Evolutionary conservation across 805 yeast species (phyloP).

Genomic region (Hermanozyma aechmeae): DNA sequence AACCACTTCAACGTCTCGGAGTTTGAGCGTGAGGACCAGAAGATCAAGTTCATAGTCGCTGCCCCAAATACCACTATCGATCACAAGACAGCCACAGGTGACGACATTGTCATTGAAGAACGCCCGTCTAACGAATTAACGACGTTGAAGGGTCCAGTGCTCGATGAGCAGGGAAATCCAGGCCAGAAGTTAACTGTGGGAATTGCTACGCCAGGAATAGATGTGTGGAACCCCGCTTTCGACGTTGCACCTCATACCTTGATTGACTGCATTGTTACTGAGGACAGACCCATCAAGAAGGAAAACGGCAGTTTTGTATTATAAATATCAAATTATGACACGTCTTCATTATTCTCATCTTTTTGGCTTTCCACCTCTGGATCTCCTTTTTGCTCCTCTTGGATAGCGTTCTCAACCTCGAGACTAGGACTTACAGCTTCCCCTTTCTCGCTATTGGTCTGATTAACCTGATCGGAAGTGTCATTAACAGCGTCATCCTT

Average conservation of each 20-base stretch:
- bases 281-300: conserved; percentile 27
- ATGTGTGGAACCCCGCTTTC: conserved; percentile 94
- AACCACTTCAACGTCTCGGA: conserved; percentile 30
- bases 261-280: conserved; percentile 88
- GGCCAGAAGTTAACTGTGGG: conserved; percentile 47
- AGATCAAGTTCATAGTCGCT: conserved; percentile 81
- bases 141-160: conserved; percentile 52
- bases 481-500: too few species aligned
- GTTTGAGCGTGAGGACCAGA: conserved; percentile 9
- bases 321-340: too few species aligned
- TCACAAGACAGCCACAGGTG: conserved; percentile 54
- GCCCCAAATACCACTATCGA: conserved; percentile 94
- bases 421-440: too few species aligned
- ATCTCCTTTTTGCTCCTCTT: too few species aligned
- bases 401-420: too few species aligned
- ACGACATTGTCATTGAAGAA: conserved; percentile 75
- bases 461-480: too few species aligned
- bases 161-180: conserved; percentile 15
- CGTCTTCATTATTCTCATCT: too few species aligned
- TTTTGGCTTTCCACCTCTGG: too few species aligned
- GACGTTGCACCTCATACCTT: conserved; percentile 82
- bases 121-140: conserved; percentile 77
- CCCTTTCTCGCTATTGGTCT: too few species aligned
- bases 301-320: conserved; percentile 5
- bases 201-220: conserved; percentile 75